These are phyloP conservation scores for Arthrinium puccinioides DNA, from an alignment of 2,329 filamentous ascomycete genomes.

Conservation along the genomic window DNA sequence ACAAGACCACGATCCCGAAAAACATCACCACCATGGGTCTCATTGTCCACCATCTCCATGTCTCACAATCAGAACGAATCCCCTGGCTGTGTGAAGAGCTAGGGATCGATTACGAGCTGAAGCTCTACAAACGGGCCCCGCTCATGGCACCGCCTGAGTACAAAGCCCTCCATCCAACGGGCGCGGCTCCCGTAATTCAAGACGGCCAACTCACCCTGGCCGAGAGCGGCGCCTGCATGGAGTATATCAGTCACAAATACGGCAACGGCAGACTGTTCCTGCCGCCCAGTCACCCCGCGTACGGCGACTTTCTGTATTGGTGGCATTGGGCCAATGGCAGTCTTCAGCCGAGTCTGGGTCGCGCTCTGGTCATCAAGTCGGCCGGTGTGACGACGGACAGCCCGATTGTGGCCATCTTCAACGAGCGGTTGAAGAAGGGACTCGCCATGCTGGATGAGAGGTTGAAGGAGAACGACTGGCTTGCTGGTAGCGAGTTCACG, in stretches of 20 bases:
- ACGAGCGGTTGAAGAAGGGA: constrained; percentile 18
- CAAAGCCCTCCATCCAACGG: constrained; percentile 39
- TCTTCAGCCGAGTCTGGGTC: constrained; percentile 30
- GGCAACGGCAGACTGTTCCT: constrained; percentile 41
- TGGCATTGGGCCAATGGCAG: constrained; percentile 48
- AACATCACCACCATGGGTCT: constrained; percentile 9
- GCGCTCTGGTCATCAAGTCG: constrained; percentile 28
- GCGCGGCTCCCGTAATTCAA: constrained; percentile 51
- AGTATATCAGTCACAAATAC: constrained; percentile 54
- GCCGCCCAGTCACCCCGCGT: constrained; percentile 36
- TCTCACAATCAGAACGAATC: constrained; percentile 57
- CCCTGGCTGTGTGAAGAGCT: constrained; percentile 61
- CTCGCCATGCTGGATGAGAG: constrained; percentile 26
- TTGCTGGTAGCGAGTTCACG: constrained; percentile 56
- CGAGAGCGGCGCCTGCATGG: constrained; percentile 51
- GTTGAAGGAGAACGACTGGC: constrained; percentile 45
- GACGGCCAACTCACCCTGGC: constrained; percentile 36
- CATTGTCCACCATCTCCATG: constrained; percentile 43
- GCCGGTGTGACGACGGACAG: constrained; percentile 15
- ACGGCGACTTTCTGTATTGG: constrained; percentile 58
- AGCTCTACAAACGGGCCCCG: constrained; percentile 22
- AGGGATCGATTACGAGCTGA: constrained; percentile 38
- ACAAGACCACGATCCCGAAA: too few relatives aligned
- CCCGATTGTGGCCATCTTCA: not conserved
- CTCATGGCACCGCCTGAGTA: constrained; percentile 26